These are phyloP conservation scores for Trichophyton schoenleinii DNA, from an alignment of 2,329 filamentous ascomycete species.

Conservation along the genomic window DNA sequence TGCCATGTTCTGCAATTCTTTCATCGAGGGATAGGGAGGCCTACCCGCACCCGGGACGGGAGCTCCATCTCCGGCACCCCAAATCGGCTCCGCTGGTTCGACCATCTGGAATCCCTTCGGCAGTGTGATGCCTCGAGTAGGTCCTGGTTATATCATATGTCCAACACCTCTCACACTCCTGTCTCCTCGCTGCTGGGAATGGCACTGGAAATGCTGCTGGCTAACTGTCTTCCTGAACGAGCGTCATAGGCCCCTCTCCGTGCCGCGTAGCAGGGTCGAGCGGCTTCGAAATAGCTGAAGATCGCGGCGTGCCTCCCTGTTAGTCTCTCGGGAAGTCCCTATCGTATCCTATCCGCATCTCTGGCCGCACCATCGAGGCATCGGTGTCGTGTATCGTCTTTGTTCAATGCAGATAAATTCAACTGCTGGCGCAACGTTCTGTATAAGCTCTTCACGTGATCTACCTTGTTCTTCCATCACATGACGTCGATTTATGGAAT, in stretches of 20 bases:
- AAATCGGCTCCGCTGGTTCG: background rate
- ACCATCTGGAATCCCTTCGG: background rate
- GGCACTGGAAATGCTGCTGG: background rate
- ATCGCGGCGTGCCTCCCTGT: background rate
- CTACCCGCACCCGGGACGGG: conserved; percentile 7
- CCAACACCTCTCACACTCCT: background rate
- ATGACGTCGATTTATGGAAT: background rate
- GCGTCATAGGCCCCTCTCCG: background rate
- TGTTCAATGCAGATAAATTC: no score
- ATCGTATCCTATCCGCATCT: background rate
- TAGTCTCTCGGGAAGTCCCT: background rate
- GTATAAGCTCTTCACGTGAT: background rate
- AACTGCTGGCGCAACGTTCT: background rate
- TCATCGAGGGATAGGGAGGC: conserved; percentile 21
- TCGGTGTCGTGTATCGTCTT: background rate
- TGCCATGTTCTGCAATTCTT: conserved; percentile 24
- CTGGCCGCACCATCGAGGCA: background rate
- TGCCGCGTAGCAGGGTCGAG: background rate
- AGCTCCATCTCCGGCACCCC: conserved; percentile 5
- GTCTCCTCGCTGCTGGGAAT: background rate
- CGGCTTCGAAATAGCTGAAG: background rate
- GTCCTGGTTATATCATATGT: background rate
- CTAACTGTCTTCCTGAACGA: background rate
- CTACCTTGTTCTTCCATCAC: background rate
- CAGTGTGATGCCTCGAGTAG: background rate